Evolutionary conservation across 2,329 filamentous ascomycete species (phyloP), one percentile per base, ranked within the genome.

Genomic region (Dissoconium aciculare): DNA sequence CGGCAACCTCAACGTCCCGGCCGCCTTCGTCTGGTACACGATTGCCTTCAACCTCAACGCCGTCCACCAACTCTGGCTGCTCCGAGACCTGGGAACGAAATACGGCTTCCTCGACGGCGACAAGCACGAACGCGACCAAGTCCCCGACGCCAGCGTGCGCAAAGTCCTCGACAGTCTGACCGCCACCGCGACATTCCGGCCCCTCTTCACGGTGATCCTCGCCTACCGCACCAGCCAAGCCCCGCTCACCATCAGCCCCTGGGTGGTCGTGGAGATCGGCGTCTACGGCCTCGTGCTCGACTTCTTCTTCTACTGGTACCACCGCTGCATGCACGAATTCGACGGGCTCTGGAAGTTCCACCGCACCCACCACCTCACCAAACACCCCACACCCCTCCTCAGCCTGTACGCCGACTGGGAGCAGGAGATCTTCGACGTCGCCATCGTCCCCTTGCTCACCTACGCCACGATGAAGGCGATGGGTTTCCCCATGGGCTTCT

Each of bases 101-200:
- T 45, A 52, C 13, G 60, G 60, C 4, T 62, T 58, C 33, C 48
- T 63, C 2, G 60, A 63, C 34, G 59, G 60, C 10, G 58, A 63
- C 35, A 51, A 55, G 21, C 59, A 62, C 36, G 53, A 49, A 12
- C 54, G 59, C 11, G 59, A 63, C 29, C 53, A 55, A 3, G 52
- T 63, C 5, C 59, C 60, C 0, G 58, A 63, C 27, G 34, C 28
- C 11, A 31, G 33, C 15, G 42, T 41, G 2, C 29, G 33, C 6
- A 42, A 41, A 17, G 40, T 39, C 12, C 34, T 42, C 26, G 31
- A 27, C 21, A 36, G 39, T 5, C 37, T 42, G n/a, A 27, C 32
- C 5, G 31, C 31, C 4, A 43, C 41, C 11, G 35, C 38, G 11
- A 39, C 37, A 9, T 34, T 41, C 28, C 38, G 42, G 3, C 38